Conservation (phyloP, 805 yeast species). For the Zygosaccharomyces siamensis region DNA sequence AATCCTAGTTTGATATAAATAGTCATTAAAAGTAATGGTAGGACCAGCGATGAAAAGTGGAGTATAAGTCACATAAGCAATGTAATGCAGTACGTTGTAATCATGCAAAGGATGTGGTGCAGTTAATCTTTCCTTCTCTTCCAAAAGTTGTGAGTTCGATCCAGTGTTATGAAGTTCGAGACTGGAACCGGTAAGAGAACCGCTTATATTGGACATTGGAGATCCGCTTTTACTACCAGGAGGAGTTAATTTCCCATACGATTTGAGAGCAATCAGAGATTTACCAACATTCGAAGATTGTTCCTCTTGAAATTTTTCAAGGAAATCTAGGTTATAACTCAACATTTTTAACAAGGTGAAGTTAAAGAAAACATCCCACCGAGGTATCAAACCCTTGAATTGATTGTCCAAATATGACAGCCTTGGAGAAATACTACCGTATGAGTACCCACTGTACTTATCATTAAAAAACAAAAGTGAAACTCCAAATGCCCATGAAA, state of each 20-base stretch:
- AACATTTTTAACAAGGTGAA: conserved; percentile 80
- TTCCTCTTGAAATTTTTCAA: conserved; percentile 36
- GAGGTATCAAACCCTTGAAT: conserved; percentile 67
- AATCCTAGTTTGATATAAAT: conserved; percentile 61
- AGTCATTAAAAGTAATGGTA: conserved; percentile 87
- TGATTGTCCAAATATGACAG: conserved; percentile 55
- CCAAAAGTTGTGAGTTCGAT: conserved; percentile 25
- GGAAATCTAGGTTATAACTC: conserved; percentile 75
- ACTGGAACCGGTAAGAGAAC: conserved; percentile 5
- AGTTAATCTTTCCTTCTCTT: conserved; percentile 61
- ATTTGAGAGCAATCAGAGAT: neutral
- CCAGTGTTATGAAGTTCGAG: conserved; percentile 13
- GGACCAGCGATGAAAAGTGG: conserved; percentile 97
- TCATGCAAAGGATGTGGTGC: conserved; percentile 58
- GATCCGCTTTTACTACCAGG: conserved; percentile 5
- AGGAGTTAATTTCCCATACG: neutral
- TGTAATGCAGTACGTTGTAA: conserved; percentile 59
- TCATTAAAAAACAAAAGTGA: conserved; percentile 75
- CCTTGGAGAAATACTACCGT: conserved; percentile 39
- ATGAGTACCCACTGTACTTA: conserved; percentile 48
- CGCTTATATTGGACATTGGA: conserved; percentile 22
- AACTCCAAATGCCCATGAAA: conserved; percentile 79
- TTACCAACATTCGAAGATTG: neutral
- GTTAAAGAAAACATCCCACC: conserved; percentile 97
- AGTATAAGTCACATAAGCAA: conserved; percentile 75